Base-by-base conservation (phyloP, 176 grass and related monocot species). In the Phoenix dactylifera region DNA sequence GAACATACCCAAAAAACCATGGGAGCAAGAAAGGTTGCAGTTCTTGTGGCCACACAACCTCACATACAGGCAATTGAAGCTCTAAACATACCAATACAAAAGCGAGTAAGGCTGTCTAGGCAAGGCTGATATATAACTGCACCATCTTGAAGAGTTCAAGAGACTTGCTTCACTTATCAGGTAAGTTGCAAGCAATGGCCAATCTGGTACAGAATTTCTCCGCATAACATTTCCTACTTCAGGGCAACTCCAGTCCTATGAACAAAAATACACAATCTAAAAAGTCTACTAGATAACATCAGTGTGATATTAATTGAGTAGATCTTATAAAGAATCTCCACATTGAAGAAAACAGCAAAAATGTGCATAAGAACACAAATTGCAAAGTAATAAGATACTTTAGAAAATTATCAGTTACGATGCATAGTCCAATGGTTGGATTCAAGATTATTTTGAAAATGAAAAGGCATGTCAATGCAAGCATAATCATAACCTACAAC, bases 71-170 rank as follows among this genome's bases (percentile, higher is more conserved):
- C 5, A 28, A 52, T 63, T 18, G 24, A 65, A 26, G 30, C 50
- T 65, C 19, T 14, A 39, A 72, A 54, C 56, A 68, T 91, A 91
- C 93, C 93, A 91, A 66, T 91, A 98, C 54, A 97, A 68, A 74
- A 97, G 87, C 12, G 93, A 97, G 81, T 88, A 92, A 65, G 93
- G 93, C 49, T 97, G 93, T 70, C 93, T 82, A 22, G 93, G 93
- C 72, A 97, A 76, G 15, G 87, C 93, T 30, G 85, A 69, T 49
- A 98, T 92, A 65, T 98, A 88, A 77, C 58, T 98, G 59, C 69
- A 88, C 93, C 93, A 98, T 73, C 67, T 79, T 60, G 93, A 92
- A 23, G 83, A 80, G 7, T 25, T 76, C 60, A 67, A 76, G 20
- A 85, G 63, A 65, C 79, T 92, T 29, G 93, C 93, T 83, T 98